Percentiles rank a stretch among this genome's conserved stretches.
Conservation (phyloP, 495 filamentous ascomycete genomes). For the Penicillium macrosclerotiorum region DNA sequence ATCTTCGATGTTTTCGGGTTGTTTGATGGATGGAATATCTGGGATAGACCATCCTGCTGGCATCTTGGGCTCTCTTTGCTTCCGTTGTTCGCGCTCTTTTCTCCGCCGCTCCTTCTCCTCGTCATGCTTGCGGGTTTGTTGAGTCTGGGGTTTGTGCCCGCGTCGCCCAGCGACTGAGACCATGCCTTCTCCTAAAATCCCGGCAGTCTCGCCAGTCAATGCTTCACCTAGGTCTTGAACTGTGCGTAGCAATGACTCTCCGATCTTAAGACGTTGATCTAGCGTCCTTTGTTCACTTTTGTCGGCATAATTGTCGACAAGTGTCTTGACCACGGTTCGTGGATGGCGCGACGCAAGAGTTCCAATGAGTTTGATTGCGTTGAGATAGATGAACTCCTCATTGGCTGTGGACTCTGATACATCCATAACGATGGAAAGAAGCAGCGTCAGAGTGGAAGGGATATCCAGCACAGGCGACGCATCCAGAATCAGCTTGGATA, state of each 20-base stretch:
- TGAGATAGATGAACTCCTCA: constrained; percentile 75
- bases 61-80: constrained; percentile 26
- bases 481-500: constrained; percentile 61
- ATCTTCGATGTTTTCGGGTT: constrained; percentile 41
- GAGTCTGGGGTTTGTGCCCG: constrained; percentile 51
- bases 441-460: constrained; percentile 61
- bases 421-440: constrained; percentile 65
- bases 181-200: constrained; percentile 58
- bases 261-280: constrained; percentile 68
- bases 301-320: constrained; percentile 71
- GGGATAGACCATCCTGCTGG: constrained; percentile 35
- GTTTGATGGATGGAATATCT: constrained; percentile 11
- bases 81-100: constrained; percentile 43
- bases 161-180: constrained; percentile 66
- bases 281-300: constrained; percentile 53
- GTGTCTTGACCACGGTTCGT: constrained; percentile 59
- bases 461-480: constrained; percentile 68
- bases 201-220: constrained; percentile 56
- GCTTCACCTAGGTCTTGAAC: constrained; percentile 64
- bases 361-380: constrained; percentile 64
- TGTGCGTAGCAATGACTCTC: constrained; percentile 68
- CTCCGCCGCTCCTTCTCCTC: constrained; percentile 44
- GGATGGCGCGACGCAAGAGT: constrained; percentile 65
- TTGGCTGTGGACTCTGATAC: constrained; percentile 31
- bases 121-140: constrained; percentile 51